Base-by-base conservation (phyloP, 495 filamentous ascomycete species). In the Penicillium mononematosum region DNA sequence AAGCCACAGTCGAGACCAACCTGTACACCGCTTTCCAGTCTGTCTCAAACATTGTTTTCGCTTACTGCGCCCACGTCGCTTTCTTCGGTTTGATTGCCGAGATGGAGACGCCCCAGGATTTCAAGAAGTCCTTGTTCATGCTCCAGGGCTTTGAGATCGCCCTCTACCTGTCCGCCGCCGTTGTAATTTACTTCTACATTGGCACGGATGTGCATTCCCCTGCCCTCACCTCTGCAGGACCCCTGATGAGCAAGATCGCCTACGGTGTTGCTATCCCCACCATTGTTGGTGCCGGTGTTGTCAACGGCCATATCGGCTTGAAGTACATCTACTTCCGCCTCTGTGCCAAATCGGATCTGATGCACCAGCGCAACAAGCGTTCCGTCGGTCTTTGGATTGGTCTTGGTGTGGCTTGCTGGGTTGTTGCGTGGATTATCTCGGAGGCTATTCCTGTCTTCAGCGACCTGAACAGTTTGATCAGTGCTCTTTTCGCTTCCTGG, bases 11-110 rank as follows among this genome's bases (percentile, higher is more conserved):
- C 43, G 58, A 68, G 1, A 67, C 50, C 27, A 64, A 61, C 51
- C 61, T 75, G 7, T 74, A 72, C 65, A 64, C 69, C 11, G 55
- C 68, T 4, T 81, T 81, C 63, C 65, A 67, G 16, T 70, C 72
- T 12, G 75, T 81, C 14, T 77, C 78, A 6, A 81, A 82, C 62
- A 81, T 81, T 47, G 75, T 80, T 58, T 80, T 82, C 59, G 78
- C 78, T 27, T 80, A 79, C 68, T 81, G 81, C 76, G 76, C 87
- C 57, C 81, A 90, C 75, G 76, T 89, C 64, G 82, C 86, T 62
- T 87, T 90, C 75, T 89, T 92, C 76, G 82, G 78, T 54, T 85
- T 93, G 65, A 88, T 90, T 64, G 82, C 86, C 56, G 89, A 93
- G 68, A 87, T 93, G 81, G 82, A 86, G 62, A 79, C 82, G 0